phyloP scores from a whole-genome alignment of 306 rosid species.

The Canavalia ensiformis region DNA sequence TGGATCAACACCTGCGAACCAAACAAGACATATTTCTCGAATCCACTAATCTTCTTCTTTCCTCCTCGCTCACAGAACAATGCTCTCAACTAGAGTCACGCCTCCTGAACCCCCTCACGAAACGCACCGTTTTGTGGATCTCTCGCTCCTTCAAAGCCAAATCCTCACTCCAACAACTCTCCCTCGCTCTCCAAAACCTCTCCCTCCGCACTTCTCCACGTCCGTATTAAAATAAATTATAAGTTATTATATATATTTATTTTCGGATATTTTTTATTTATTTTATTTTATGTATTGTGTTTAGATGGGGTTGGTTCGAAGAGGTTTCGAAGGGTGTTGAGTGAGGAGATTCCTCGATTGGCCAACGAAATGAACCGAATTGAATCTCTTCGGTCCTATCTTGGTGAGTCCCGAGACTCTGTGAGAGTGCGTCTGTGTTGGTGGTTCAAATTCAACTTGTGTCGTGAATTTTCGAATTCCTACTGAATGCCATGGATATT shows the following conservation, averaged over 20 bases:
- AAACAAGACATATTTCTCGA: slow-evolving; percentile 50
- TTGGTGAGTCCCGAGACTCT: slow-evolving; percentile 58
- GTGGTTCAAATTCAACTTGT: neutral
- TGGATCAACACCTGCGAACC: slow-evolving; percentile 60
- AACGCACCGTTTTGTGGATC: slow-evolving; percentile 70
- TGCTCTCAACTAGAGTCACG: slow-evolving; percentile 58
- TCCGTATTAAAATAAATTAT: slow-evolving; percentile 37
- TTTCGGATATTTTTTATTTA: neutral
- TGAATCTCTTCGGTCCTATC: slow-evolving; percentile 63
- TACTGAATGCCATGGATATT: no score
- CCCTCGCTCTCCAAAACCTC: slow-evolving; percentile 58
- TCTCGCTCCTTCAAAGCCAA: slow-evolving; percentile 60
- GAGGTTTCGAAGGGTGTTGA: slow-evolving; percentile 54
- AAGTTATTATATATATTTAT: neutral
- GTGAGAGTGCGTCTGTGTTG: neutral
- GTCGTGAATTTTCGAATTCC: neutral
- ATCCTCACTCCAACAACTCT: slow-evolving; percentile 53
- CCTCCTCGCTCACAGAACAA: slow-evolving; percentile 46
- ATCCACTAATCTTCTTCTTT: slow-evolving; percentile 50
- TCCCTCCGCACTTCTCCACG: slow-evolving; percentile 65
- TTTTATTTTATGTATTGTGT: neutral
- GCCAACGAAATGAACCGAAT: slow-evolving; percentile 59
- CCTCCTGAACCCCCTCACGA: slow-evolving; percentile 47
- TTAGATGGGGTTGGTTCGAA: slow-evolving; percentile 64
- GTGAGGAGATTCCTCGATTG: slow-evolving; percentile 65